Conservation (phyloP, 2,329 filamentous ascomycete genomes). For the Fonsecaea pedrosoi region DNA sequence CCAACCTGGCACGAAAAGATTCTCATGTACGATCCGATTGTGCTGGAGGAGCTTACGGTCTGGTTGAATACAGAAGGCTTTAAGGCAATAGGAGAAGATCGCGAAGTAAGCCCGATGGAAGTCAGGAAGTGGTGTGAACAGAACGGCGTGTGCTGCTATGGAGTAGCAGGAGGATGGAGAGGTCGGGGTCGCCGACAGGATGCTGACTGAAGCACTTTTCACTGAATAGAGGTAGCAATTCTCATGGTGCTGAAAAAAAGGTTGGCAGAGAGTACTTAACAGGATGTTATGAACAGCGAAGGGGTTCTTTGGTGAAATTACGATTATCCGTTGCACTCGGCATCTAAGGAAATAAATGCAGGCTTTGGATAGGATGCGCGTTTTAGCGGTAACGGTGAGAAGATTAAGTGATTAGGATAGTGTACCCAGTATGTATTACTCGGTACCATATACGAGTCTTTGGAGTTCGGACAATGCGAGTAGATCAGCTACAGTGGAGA, state of each 20-base stretch:
- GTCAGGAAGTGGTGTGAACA: conserved; percentile 91
- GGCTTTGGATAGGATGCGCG: background rate
- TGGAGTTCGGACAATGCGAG: too few species aligned
- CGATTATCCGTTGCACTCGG: background rate
- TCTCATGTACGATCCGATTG: conserved; percentile 87
- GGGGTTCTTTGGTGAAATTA: background rate
- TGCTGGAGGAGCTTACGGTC: conserved; percentile 80
- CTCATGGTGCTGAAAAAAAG: too few species aligned
- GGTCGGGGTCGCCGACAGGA: conserved; percentile 17
- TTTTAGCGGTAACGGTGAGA: too few species aligned
- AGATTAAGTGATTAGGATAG: too few species aligned
- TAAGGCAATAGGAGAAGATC: conserved; percentile 67
- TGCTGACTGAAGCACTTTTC: background rate
- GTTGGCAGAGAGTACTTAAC: background rate
- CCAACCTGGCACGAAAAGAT: conserved; percentile 91
- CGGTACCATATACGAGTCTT: too few species aligned
- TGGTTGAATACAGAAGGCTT: conserved; percentile 82
- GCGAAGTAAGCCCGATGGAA: conserved; percentile 67
- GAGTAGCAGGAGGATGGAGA: conserved; percentile 52
- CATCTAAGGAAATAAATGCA: background rate
- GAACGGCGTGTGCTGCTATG: conserved; percentile 84
- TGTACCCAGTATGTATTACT: too few species aligned
- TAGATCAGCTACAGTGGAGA: background rate
- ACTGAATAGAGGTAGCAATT: background rate
- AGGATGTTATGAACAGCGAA: background rate